phyloP scores from a whole-genome alignment of 805 yeast species.

The Candida railenensis region DNA sequence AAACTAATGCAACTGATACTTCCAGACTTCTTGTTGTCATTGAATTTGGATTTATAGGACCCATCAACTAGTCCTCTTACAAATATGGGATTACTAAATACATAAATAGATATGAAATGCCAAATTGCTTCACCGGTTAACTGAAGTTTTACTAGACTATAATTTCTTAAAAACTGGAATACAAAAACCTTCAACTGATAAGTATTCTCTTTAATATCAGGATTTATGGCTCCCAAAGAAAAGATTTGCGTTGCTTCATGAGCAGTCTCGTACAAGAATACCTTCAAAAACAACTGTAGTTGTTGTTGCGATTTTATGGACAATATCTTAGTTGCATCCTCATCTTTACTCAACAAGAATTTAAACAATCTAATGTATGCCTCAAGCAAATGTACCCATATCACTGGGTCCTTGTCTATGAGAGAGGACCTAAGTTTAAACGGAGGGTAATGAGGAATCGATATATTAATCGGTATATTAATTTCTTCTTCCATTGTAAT shows the following conservation, averaged over 20 bases:
- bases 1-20: conserved; percentile 43
- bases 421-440: conserved; percentile 72
- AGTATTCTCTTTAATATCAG: conserved; percentile 59
- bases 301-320: conserved; percentile 59
- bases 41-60: conserved; percentile 43
- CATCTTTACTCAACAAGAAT: conserved; percentile 41
- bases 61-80: conserved; percentile 61
- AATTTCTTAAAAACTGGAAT: conserved; percentile 47
- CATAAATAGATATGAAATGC: conserved; percentile 60
- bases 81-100: conserved; percentile 31
- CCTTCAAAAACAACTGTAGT: conserved; percentile 53
- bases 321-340: conserved; percentile 27
- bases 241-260: conserved; percentile 60
- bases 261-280: conserved; percentile 59
- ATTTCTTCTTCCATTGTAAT: conserved; percentile 3
- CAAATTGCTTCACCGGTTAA: conserved; percentile 62
- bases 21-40: conserved; percentile 49
- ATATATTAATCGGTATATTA: conserved; percentile 21
- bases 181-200: conserved; percentile 47
- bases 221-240: conserved; percentile 70
- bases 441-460: conserved; percentile 71
- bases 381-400: conserved; percentile 73
- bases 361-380: conserved; percentile 56
- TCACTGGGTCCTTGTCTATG: conserved; percentile 80
- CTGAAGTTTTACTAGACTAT: conserved; percentile 56